A percentile compares a stretch with the other conserved stretches of the same genome.
phyloP scores from a whole-genome alignment of 1,139 yeast genomes.

The Casaregolazyma lundiana region DNA sequence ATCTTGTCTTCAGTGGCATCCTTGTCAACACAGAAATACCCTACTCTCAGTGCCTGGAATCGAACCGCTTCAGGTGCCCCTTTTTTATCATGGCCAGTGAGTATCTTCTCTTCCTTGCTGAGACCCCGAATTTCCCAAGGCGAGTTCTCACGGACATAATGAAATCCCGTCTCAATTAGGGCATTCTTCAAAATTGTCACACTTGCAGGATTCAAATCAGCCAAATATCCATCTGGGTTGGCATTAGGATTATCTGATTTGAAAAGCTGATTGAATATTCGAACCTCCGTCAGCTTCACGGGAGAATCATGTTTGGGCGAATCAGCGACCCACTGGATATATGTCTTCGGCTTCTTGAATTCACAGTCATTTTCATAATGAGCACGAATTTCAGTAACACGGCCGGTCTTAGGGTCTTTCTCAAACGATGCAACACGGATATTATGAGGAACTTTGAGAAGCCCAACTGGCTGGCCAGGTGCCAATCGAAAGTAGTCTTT shows the following conservation, averaged over 20 bases:
- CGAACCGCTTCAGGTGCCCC: constrained; percentile 78
- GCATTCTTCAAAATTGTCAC: constrained; percentile 65
- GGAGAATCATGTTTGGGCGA: constrained; percentile 58
- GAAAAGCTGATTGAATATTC: constrained; percentile 85
- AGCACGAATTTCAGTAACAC: constrained; percentile 66
- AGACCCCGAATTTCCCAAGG: constrained; percentile 64
- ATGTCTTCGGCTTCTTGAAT: constrained; percentile 82
- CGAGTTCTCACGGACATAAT: constrained; percentile 59
- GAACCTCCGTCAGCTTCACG: constrained; percentile 62
- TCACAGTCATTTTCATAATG: constrained; percentile 61
- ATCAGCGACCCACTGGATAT: constrained; percentile 93
- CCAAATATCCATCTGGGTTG: constrained; percentile 81
- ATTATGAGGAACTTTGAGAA: constrained; percentile 84
- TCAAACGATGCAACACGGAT: constrained; percentile 68
- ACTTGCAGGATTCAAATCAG: constrained; percentile 75
- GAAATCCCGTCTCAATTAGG: constrained; percentile 73
- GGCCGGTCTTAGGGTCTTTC: constrained; percentile 53
- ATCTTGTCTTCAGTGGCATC: constrained; percentile 60
- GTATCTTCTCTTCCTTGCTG: constrained; percentile 27
- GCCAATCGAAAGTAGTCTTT: constrained; percentile 80
- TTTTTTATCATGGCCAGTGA: constrained; percentile 52
- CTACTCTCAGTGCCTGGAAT: constrained; percentile 97
- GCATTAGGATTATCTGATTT: constrained; percentile 86
- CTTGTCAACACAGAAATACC: constrained; percentile 88
- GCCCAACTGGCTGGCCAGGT: constrained; percentile 93